Base-by-base conservation (phyloP, 73 alveolate genomes). In the Paramecium biaurelia region DNA sequence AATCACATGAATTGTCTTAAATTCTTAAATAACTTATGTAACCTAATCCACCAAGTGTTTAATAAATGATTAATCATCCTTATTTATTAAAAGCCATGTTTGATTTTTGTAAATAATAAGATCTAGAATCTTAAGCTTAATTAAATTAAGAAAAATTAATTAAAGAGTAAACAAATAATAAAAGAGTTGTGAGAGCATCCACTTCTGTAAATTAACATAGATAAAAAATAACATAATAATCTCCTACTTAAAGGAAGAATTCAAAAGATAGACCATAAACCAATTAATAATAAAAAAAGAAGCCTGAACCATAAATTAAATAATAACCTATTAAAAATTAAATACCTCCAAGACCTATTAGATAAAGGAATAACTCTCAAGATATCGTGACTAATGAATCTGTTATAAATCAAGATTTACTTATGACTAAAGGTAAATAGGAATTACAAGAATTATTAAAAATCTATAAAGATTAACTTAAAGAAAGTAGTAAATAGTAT, bases 71-170 rank as follows among this genome's bases (percentile, higher is more conserved):
- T 21, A 79, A 79, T 47, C 90, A 79, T 47, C 90, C 90, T 18
- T 79, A 79, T 47, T 79, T 79, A 45, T 24, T 79, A 4, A 79
- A 79, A 45, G 90, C 90, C 0, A 79, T 79, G 90, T 79, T 79
- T 47, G 90, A 79, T 42, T 79, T 79, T 79, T 79, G 90, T 24
- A 79, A 79, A 79, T 63, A 79, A 79, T 79, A 79, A 34, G 70
- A 79, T 21, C 24, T 18, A 10, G 90, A 79, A 47, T 56, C 24
- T 2, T 20, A 20, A 24, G 90, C 90, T 38, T 11, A 45, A 34
- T 43, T 38, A 21, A 53, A 53, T 42, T 79, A 79, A 41, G 90
- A 79, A 23, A 79, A 79, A 42, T 63, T 79, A 23, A 38, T 41
- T 11, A 24, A 79, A 79, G 47, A 79, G n/a, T 9, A 53, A 53